Percentiles rank a stretch among this genome's conserved stretches.
Evolutionary conservation across 768 basidiomycete species (phyloP).

Genomic region (Candolleomyces aberdarensis): DNA sequence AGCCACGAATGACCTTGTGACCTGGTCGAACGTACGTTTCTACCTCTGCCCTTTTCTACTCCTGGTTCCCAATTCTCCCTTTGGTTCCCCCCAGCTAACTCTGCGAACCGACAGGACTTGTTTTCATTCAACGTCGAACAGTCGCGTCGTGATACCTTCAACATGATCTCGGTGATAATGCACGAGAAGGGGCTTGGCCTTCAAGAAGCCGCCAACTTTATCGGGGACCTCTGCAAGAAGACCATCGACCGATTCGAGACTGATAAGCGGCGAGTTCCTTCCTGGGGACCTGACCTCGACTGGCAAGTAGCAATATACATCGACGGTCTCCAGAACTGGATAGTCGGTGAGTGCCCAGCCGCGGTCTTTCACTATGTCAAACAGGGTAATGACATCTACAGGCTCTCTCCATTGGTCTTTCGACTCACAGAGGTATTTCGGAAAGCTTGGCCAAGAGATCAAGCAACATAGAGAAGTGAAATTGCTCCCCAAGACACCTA

Average conservation of each 20-base stretch:
- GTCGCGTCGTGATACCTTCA: conserved; percentile 64
- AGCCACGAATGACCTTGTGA: conserved; percentile 74
- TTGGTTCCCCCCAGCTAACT: neutral
- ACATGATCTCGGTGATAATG: conserved; percentile 70
- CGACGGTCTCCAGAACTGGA: conserved; percentile 63
- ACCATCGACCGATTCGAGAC: conserved; percentile 51
- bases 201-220: conserved; percentile 60
- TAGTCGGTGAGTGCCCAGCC: conserved; percentile 41
- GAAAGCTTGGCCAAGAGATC: conserved; percentile 47
- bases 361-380: too few relatives aligned
- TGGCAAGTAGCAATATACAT: conserved; percentile 55
- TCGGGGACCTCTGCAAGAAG: conserved; percentile 57
- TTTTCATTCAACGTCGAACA: conserved; percentile 77
- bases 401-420: conserved; percentile 71
- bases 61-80: conserved; percentile 1
- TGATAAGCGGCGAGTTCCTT: conserved; percentile 49
- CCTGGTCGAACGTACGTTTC: conserved; percentile 72
- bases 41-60: neutral
- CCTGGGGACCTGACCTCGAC: conserved; percentile 60
- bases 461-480: conserved; percentile 51
- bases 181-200: conserved; percentile 50
- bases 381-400: neutral
- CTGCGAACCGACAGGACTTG: conserved; percentile 47
- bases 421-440: conserved; percentile 66
- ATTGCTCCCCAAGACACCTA: conserved; percentile 34